Evolutionary conservation across 257 asterid genomes (phyloP).

Genomic region (Solanum chmielewskii): DNA sequence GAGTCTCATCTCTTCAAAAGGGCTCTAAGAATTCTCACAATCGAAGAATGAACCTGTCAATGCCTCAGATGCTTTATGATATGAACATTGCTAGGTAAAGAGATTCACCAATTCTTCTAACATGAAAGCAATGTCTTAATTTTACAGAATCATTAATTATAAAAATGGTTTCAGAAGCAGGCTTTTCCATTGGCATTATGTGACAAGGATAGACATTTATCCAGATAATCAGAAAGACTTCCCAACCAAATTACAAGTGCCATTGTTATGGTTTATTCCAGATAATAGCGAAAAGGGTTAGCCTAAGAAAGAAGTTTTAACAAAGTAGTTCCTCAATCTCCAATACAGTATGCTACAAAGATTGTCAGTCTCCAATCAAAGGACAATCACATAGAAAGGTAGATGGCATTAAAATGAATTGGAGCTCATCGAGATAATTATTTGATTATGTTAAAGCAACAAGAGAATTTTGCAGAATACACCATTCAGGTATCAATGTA

Average conservation of each 20-base stretch:
- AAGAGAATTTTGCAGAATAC: neutral
- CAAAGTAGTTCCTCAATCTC: neutral
- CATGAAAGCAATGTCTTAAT: neutral
- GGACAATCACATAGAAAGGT: neutral
- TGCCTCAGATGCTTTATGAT: neutral
- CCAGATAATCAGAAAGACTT: neutral
- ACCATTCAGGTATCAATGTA: neutral
- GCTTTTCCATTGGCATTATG: neutral
- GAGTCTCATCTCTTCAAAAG: neutral
- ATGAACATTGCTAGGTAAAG: neutral
- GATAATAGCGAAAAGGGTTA: neutral
- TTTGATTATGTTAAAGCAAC: neutral
- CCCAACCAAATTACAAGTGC: neutral
- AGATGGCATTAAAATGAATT: neutral
- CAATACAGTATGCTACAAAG: neutral
- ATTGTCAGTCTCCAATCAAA: neutral
- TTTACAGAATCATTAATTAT: neutral
- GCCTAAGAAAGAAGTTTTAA: neutral
- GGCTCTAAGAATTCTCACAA: neutral
- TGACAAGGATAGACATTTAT: neutral
- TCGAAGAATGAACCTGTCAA: neutral
- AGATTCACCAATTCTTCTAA: neutral
- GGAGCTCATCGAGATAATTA: neutral
- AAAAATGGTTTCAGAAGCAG: neutral
- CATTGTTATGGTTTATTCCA: neutral